Base-by-base conservation (phyloP, 1,139 yeast species). In the Sugiyamaella grinbergsii region DNA sequence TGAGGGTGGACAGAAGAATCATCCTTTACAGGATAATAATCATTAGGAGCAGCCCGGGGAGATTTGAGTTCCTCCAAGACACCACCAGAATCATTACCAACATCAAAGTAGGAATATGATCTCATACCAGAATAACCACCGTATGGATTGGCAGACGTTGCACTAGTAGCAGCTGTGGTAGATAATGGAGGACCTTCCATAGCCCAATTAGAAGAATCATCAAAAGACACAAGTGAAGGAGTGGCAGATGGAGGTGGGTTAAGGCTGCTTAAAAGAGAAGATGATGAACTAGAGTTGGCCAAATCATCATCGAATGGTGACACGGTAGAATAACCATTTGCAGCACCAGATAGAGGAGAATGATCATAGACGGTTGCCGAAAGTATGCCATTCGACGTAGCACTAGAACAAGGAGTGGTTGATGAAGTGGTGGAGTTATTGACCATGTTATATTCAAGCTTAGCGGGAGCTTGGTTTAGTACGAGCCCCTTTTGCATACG, bases 401-500 rank as follows among this genome's bases (percentile, higher is more conserved):
- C 48, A 16, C 47, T 40, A 24, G 47, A 36, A 7, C 40, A 31
- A 3, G 45, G 37, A 5, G 47, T 18, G 11, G 47, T 13, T 5
- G 20, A 42, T 8, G 48, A 31, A 8, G 37, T 26, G 8, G 51
- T 23, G 22, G 45, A 8, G 8, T 44, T 19, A 2, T 22, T 32
- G 5, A 10, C 31, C 31, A 15, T 24, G 13, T 39, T 26, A 15
- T 39, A 40, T 19, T 39, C 45, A 5, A 49, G 42, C 37, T 44
- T 44, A 13, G 52, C 38, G 16, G 53, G 53, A 3, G 53, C 50
- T 19, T 42, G 51, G 22, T 39, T 22, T n/a, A 42, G 44, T 4
- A 33, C 47, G 10, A 50, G 50, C 2, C 53, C 53, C 46, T 53
- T 50, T 28, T 53, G 57, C 34, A 53, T 48, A n/a, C 61, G 53